Percentiles rank a stretch among this genome's conserved stretches.
phyloP scores from a whole-genome alignment of 1,284 basidiomycete species.

The Cutaneotrichosporon sp. region DNA sequence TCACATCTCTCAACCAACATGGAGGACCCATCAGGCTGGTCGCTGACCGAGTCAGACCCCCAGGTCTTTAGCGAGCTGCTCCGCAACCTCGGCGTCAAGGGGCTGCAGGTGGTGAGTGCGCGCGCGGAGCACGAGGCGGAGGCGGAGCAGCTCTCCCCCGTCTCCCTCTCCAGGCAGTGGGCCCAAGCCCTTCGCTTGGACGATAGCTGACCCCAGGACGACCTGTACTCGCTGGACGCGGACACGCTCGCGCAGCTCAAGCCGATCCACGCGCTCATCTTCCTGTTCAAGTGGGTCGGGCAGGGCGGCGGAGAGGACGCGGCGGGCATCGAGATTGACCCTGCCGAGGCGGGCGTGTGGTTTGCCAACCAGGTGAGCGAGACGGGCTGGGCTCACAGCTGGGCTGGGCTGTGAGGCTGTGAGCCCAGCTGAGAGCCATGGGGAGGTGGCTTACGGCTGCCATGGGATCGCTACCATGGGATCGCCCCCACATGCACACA shows the following conservation, averaged over 20 bases:
- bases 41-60: constrained; percentile 55
- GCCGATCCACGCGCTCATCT: constrained; percentile 83
- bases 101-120: constrained; percentile 54
- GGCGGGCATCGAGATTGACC: constrained; percentile 58
- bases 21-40: constrained; percentile 53
- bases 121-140: too few relatives aligned
- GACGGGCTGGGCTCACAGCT: too few relatives aligned
- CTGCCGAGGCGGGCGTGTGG: constrained; percentile 74
- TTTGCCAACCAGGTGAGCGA: constrained; percentile 78
- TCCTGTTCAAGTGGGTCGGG: constrained; percentile 89
- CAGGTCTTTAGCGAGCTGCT: constrained; percentile 56
- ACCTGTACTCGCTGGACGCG: constrained; percentile 81
- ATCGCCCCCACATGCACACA: background rate
- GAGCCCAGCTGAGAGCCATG: background rate
- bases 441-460: too few relatives aligned
- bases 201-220: constrained; percentile 61
- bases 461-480: background rate
- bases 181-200: too few relatives aligned
- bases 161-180: too few relatives aligned
- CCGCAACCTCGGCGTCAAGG: constrained; percentile 54
- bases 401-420: too few relatives aligned
- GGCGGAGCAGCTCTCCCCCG: too few relatives aligned
- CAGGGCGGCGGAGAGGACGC: constrained; percentile 52
- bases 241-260: constrained; percentile 68
- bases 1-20: constrained; percentile 16